Conservation (phyloP, 805 yeast genomes). For the Kurtzmaniella fragi region DNA sequence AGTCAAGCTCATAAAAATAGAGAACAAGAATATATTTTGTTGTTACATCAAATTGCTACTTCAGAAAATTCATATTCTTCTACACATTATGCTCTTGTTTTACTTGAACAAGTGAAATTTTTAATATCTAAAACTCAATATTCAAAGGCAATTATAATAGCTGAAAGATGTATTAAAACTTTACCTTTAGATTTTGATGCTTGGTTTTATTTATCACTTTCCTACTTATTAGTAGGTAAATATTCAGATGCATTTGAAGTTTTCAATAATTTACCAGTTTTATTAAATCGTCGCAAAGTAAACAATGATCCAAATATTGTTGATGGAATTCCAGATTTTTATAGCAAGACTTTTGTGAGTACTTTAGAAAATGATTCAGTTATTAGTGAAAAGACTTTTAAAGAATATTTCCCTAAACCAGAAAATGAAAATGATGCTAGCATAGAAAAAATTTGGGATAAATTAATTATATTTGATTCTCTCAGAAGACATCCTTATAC, state of each 20-base stretch:
- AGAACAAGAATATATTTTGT: slow-evolving; percentile 17
- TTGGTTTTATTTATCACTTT: slow-evolving; percentile 63
- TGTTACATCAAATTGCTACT: slow-evolving; percentile 16
- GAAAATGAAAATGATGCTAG: slow-evolving; percentile 16
- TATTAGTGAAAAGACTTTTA: slow-evolving; percentile 23
- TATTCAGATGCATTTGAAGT: slow-evolving; percentile 58
- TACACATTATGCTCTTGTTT: slow-evolving; percentile 53
- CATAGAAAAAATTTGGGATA: slow-evolving; percentile 29
- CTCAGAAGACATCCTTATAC: slow-evolving; percentile 29
- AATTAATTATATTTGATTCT: slow-evolving; percentile 22
- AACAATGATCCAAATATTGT: slow-evolving; percentile 13
- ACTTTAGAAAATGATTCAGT: slow-evolving; percentile 11
- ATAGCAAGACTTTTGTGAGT: slow-evolving; percentile 14
- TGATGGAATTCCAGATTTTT: slow-evolving; percentile 23
- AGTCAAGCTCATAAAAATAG: slow-evolving; percentile 16
- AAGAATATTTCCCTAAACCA: slow-evolving; percentile 25
- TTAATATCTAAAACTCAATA: slow-evolving; percentile 50
- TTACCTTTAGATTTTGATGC: slow-evolving; percentile 73
- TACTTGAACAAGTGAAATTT: slow-evolving; percentile 61
- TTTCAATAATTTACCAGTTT: slow-evolving; percentile 70
- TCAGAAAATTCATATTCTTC: slow-evolving; percentile 3
- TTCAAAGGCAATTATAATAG: slow-evolving; percentile 53
- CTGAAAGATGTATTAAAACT: slow-evolving; percentile 55
- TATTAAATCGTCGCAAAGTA: slow-evolving; percentile 24
- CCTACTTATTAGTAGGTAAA: slow-evolving; percentile 53